These are phyloP conservation scores for Acanthamoeba healyi DNA, from an alignment of 208 protist species.

Conservation along the genomic window DNA sequence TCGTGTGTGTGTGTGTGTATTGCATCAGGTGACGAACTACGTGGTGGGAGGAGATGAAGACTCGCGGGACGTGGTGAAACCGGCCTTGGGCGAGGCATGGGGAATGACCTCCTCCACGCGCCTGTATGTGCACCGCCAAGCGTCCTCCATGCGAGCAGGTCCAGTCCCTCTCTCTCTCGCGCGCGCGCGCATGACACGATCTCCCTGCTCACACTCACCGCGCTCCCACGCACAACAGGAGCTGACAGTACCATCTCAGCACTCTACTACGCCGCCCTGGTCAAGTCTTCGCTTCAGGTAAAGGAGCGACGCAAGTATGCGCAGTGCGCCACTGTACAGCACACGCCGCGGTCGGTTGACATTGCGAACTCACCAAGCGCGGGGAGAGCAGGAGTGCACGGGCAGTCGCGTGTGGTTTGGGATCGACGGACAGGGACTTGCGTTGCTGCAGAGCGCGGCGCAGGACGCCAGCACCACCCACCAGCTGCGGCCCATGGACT, in stretches of 20 bases:
- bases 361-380: too few relatives aligned
- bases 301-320: too few relatives aligned
- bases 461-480: neutral
- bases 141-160: neutral
- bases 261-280: conserved; percentile 4
- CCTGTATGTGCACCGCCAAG: neutral
- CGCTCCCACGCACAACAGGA: too few relatives aligned
- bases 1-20: too few relatives aligned
- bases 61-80: neutral
- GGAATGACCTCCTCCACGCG: neutral
- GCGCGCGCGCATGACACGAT: too few relatives aligned
- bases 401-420: conserved; percentile 41
- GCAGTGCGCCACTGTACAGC: too few relatives aligned
- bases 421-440: conserved; percentile 8
- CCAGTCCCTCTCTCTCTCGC: too few relatives aligned
- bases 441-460: neutral
- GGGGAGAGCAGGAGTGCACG: neutral
- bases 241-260: neutral
- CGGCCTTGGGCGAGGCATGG: conserved; percentile 2
- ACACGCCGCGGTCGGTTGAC: too few relatives aligned
- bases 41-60: neutral
- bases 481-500: neutral
- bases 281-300: conserved; percentile 22
- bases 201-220: too few relatives aligned
- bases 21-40: conserved; percentile 31